These are phyloP conservation scores for Paspalum vaginatum DNA, from an alignment of 176 grass and related monocot species.

Conservation along the genomic window DNA sequence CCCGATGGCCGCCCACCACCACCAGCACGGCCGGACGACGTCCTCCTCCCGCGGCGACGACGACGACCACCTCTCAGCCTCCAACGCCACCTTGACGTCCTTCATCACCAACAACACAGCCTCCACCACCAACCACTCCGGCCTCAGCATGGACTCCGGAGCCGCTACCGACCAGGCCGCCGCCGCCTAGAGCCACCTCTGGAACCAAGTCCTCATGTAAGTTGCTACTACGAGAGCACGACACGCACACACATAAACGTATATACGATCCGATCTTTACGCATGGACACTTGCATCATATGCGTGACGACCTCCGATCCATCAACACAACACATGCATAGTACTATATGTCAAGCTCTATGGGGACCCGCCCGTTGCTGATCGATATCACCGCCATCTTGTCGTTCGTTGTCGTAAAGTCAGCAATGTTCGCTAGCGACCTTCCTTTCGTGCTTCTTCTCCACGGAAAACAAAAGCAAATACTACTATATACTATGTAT, in stretches of 20 bases:
- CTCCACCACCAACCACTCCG: conserved; percentile 50
- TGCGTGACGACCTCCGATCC: neutral
- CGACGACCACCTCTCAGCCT: conserved; percentile 52
- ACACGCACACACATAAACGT: neutral
- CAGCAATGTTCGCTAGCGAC: too few species aligned
- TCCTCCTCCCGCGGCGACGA: conserved; percentile 26
- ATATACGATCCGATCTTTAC: neutral
- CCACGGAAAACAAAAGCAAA: too few species aligned
- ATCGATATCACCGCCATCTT: too few species aligned
- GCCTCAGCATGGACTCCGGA: conserved; percentile 67
- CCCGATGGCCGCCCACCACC: conserved; percentile 19
- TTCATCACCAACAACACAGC: conserved; percentile 63
- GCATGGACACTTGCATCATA: neutral
- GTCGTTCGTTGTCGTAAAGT: too few species aligned
- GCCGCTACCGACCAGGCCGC: conserved; percentile 34
- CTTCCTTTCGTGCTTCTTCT: too few species aligned
- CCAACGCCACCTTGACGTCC: conserved; percentile 57
- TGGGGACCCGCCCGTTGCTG: too few species aligned
- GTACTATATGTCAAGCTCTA: too few species aligned
- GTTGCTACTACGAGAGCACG: conserved; percentile 18
- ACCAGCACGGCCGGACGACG: conserved; percentile 16
- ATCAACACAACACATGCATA: neutral
- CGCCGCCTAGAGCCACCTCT: conserved; percentile 72
- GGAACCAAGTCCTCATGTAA: conserved; percentile 90
- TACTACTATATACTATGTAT: too few species aligned